Conservation (phyloP, 2,329 filamentous ascomycete genomes). For the Apiospora koreana region DNA sequence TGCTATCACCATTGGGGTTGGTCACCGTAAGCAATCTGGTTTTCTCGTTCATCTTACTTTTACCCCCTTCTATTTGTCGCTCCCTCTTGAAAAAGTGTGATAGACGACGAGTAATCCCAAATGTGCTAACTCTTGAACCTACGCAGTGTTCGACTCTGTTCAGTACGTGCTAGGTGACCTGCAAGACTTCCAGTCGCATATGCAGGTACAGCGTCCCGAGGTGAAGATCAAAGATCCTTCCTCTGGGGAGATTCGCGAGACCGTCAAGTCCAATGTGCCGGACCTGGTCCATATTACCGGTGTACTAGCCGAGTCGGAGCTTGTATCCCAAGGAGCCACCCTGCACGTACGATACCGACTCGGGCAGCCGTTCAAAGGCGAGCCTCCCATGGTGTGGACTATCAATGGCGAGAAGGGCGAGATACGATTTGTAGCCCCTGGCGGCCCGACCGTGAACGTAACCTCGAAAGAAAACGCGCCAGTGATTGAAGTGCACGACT, state of each 20-base stretch:
- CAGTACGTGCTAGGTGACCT: conserved; percentile 47
- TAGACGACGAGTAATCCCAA: conserved; percentile 13
- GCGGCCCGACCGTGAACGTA: conserved; percentile 22
- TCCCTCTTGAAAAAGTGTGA: no score
- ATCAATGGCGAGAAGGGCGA: conserved; percentile 53
- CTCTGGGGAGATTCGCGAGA: conserved; percentile 32
- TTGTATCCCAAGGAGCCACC: conserved; percentile 33
- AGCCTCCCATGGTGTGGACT: conserved; percentile 46
- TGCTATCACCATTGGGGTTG: conserved; percentile 28
- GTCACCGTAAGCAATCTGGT: conserved; percentile 13
- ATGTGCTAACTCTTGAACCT: not conserved
- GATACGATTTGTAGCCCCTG: conserved; percentile 36
- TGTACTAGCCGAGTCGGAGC: conserved; percentile 29
- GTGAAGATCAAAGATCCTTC: conserved; percentile 36
- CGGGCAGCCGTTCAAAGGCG: conserved; percentile 48
- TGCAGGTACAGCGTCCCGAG: conserved; percentile 45
- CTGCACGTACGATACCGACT: conserved; percentile 44
- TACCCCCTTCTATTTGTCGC: not conserved
- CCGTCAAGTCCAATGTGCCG: conserved; percentile 29
- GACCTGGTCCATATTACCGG: conserved; percentile 25
- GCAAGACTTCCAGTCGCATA: conserved; percentile 32
- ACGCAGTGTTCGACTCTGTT: conserved; percentile 40
- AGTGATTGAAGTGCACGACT: conserved; percentile 52
- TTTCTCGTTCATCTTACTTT: no score
- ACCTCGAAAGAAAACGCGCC: conserved; percentile 36